Percentiles rank a stretch among this genome's conserved stretches.
phyloP scores from a whole-genome alignment of 2,329 filamentous ascomycete species.

The Xylaria arbuscula region DNA sequence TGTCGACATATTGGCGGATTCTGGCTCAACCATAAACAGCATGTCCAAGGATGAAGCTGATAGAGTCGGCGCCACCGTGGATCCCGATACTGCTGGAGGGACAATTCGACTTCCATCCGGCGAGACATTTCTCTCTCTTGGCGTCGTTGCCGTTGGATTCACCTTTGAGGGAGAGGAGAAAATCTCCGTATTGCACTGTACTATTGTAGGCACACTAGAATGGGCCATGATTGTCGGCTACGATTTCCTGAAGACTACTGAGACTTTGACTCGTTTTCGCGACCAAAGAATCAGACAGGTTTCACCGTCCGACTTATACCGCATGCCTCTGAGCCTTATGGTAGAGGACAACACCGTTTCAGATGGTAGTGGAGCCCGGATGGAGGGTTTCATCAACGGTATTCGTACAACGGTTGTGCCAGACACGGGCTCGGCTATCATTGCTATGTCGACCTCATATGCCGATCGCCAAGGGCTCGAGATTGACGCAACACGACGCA shows the following conservation, averaged over 20 bases:
- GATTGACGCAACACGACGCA: constrained; percentile 10
- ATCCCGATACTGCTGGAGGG: background rate
- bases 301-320: background rate
- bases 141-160: background rate
- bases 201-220: constrained; percentile 15
- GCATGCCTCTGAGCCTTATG: background rate
- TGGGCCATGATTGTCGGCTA: constrained; percentile 18
- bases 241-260: constrained; percentile 9
- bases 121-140: constrained; percentile 16
- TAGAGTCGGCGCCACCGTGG: background rate
- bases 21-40: background rate
- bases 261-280: constrained; percentile 22
- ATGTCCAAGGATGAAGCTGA: constrained; percentile 13
- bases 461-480: background rate
- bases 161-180: constrained; percentile 12
- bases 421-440: constrained; percentile 27
- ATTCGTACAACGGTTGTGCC: constrained; percentile 3
- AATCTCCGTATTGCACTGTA: background rate
- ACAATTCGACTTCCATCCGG: constrained; percentile 23
- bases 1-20: background rate
- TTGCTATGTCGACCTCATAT: constrained; percentile 15
- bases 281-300: constrained; percentile 17
- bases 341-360: background rate
- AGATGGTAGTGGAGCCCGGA: background rate
- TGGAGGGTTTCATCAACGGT: constrained; percentile 24